phyloP scores from a whole-genome alignment of 148 eudicot species.

The Camellia lanceoleosa region DNA sequence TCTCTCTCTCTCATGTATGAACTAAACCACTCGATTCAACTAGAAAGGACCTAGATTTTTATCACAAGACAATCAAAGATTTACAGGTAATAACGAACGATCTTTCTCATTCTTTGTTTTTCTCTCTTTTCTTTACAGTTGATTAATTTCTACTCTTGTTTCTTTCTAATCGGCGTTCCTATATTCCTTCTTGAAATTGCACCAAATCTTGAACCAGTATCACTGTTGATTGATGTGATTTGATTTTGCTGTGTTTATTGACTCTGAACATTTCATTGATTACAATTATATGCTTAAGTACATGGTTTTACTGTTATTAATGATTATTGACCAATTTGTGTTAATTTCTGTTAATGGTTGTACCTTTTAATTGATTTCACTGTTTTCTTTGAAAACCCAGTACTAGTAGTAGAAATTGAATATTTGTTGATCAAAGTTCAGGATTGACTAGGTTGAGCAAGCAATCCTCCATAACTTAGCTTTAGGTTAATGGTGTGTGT shows the following conservation, averaged over 20 bases:
- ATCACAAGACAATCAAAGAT: not conserved
- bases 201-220: not conserved
- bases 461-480: not conserved
- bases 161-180: not conserved
- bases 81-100: not conserved
- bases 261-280: not conserved
- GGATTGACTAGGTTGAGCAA: not conserved
- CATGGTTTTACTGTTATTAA: no score
- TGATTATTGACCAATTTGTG: no score
- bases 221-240: not conserved
- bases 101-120: not conserved
- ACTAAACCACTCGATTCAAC: not conserved
- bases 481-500: not conserved
- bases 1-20: not conserved
- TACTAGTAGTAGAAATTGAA: not conserved
- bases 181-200: not conserved
- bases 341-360: no score
- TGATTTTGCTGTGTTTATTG: not conserved
- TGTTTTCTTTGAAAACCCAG: not conserved
- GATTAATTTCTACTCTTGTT: not conserved
- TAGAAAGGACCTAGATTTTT: no score
- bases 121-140: not conserved
- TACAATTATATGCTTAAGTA: not conserved
- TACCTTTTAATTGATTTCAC: not conserved
- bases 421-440: not conserved